Evolutionary conservation across 1,284 basidiomycete species (phyloP).

Genomic region (Pyrrhoderma lamaoense): DNA sequence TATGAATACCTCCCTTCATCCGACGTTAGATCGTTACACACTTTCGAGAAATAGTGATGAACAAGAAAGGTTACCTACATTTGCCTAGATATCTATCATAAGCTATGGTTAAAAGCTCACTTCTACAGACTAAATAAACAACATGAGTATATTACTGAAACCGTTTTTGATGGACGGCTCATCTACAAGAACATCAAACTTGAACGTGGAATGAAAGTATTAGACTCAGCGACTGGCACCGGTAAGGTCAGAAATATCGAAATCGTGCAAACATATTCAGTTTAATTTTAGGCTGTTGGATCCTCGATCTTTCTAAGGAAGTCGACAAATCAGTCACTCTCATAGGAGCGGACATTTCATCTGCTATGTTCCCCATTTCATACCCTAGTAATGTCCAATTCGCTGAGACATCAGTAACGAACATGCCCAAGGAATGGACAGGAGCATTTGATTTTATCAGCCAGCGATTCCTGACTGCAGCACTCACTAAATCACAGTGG

Average conservation of each 20-base stretch:
- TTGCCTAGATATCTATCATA: too few relatives aligned
- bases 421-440: slow-evolving; percentile 20
- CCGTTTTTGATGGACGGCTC: slow-evolving; percentile 7
- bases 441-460: slow-evolving; percentile 27
- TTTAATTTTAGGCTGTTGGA: slow-evolving; percentile 8
- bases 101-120: too few relatives aligned
- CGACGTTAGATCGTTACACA: too few relatives aligned
- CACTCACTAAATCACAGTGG: slow-evolving; percentile 27
- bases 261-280: slow-evolving; percentile 1
- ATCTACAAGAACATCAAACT: slow-evolving; percentile 2
- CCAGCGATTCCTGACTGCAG: slow-evolving; percentile 28
- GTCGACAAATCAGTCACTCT: slow-evolving; percentile 1
- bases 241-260: not conserved
- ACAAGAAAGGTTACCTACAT: too few relatives aligned
- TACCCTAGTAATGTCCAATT: slow-evolving; percentile 10
- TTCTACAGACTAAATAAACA: slow-evolving; percentile 7
- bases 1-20: too few relatives aligned
- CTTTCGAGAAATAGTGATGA: too few relatives aligned
- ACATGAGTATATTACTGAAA: slow-evolving; percentile 6
- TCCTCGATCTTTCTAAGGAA: slow-evolving; percentile 10
- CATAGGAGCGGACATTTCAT: slow-evolving; percentile 9
- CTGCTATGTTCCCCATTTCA: slow-evolving; percentile 2
- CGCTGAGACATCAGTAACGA: slow-evolving; percentile 2
- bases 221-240: slow-evolving; percentile 14
- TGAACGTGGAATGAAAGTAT: not conserved